Conservation (phyloP, 441 rosid genomes). For the Bocquillonia castaneifolia region DNA sequence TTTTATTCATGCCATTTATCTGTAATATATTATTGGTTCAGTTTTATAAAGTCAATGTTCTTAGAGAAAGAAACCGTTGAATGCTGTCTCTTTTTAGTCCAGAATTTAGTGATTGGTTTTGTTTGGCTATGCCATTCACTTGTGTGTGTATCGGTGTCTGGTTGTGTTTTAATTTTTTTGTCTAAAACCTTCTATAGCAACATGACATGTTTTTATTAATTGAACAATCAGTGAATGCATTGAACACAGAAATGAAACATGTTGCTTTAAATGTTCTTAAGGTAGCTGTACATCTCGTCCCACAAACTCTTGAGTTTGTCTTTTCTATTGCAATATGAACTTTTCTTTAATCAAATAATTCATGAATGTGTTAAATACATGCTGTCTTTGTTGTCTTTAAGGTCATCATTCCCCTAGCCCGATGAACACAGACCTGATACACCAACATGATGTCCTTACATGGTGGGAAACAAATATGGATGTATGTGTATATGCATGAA, state of each 20-base stretch:
- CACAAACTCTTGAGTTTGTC: no score
- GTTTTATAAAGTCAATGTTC: background rate
- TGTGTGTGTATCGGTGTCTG: no score
- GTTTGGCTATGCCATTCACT: background rate
- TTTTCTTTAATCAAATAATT: background rate
- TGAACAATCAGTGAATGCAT: no score
- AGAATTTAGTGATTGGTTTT: background rate
- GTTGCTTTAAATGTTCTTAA: no score
- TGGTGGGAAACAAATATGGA: background rate
- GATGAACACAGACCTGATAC: background rate
- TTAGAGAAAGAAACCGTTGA: background rate
- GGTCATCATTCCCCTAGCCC: background rate
- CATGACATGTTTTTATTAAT: no score
- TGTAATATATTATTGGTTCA: background rate
- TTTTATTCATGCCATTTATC: background rate
- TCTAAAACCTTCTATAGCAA: no score
- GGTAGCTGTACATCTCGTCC: no score
- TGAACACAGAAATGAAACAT: no score
- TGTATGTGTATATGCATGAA: background rate
- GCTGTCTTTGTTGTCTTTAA: background rate
- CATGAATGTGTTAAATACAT: background rate
- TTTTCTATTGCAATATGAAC: background rate
- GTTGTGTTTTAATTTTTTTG: no score
- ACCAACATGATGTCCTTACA: background rate
- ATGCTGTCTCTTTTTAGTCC: background rate